phyloP scores from a whole-genome alignment of 331 rosid genomes.

The Saraca asoca region DNA sequence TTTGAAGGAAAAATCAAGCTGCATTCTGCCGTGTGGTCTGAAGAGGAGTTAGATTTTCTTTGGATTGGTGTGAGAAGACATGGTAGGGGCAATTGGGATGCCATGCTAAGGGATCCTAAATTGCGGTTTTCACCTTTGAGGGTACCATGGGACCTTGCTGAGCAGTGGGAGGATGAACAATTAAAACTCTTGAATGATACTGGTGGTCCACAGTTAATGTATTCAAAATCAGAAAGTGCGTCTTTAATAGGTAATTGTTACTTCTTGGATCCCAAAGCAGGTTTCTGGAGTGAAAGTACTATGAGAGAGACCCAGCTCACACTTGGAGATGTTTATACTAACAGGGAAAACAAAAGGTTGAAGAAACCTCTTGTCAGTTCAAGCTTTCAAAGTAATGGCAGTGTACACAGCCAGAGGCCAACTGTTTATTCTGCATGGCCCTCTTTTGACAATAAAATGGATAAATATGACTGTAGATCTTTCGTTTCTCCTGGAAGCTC shows the following conservation, averaged over 20 bases:
- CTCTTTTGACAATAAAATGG: constrained; percentile 37
- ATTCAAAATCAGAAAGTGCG: constrained; percentile 38
- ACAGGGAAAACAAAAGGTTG: constrained; percentile 35
- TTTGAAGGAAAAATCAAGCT: constrained; percentile 43
- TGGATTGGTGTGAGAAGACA: constrained; percentile 84
- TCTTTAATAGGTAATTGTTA: constrained; percentile 26
- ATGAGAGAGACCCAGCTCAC: constrained; percentile 42
- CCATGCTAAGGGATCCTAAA: constrained; percentile 68
- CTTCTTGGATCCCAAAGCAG: constrained; percentile 39
- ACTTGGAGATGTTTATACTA: constrained; percentile 44
- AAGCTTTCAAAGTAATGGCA: constrained; percentile 21
- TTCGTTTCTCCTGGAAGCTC: constrained; percentile 37
- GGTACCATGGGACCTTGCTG: constrained; percentile 60
- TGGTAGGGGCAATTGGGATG: constrained; percentile 68
- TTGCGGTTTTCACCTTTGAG: constrained; percentile 58
- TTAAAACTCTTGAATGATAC: constrained; percentile 47
- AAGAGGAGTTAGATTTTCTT: constrained; percentile 77
- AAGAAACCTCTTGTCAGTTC: constrained; percentile 41
- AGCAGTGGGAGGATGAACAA: constrained; percentile 69
- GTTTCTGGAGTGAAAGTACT: constrained; percentile 40
- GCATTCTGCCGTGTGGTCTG: constrained; percentile 51
- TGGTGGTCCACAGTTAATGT: constrained; percentile 39
- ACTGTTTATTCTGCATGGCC: constrained; percentile 31
- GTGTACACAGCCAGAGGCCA: constrained; percentile 36
- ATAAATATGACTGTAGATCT: constrained; percentile 38